Evolutionary conservation across 116 monocot species (phyloP).

Genomic region (Trichopus zeylanicus): DNA sequence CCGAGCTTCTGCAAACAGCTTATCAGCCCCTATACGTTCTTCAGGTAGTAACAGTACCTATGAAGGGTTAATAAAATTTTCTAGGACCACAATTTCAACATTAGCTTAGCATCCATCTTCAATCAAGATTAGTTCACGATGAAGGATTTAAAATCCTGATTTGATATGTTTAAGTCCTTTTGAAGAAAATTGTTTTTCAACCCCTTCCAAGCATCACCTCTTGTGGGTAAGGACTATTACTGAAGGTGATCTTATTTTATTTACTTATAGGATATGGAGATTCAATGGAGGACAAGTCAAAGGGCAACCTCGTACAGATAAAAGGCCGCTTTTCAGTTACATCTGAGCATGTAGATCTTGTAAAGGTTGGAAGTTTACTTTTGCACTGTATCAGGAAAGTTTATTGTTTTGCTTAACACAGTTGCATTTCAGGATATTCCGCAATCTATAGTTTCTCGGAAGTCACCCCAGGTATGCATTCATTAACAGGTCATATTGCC

Average conservation of each 20-base stretch:
- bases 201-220: too few relatives aligned
- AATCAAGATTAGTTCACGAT: background rate
- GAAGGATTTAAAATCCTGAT: background rate
- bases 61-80: background rate
- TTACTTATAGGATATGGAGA: conserved; percentile 24
- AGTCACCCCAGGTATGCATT: conserved; percentile 34
- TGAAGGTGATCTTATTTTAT: too few relatives aligned
- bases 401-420: conserved; percentile 7
- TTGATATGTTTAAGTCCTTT: too few relatives aligned
- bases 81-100: background rate
- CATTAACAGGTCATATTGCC: background rate
- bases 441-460: conserved; percentile 25
- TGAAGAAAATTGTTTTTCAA: too few relatives aligned
- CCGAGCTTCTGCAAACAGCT: conserved; percentile 86
- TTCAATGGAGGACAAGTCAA: conserved; percentile 60
- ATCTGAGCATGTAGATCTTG: conserved; percentile 94
- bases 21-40: conserved; percentile 83
- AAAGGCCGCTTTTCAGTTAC: conserved; percentile 96
- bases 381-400: background rate
- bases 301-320: conserved; percentile 73
- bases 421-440: conserved; percentile 41
- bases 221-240: too few relatives aligned
- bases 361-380: conserved; percentile 35
- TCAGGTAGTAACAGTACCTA: conserved; percentile 34
- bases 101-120: background rate